phyloP scores from a whole-genome alignment of 2,329 filamentous ascomycete genomes.

The Drechslerella coelobrocha region DNA sequence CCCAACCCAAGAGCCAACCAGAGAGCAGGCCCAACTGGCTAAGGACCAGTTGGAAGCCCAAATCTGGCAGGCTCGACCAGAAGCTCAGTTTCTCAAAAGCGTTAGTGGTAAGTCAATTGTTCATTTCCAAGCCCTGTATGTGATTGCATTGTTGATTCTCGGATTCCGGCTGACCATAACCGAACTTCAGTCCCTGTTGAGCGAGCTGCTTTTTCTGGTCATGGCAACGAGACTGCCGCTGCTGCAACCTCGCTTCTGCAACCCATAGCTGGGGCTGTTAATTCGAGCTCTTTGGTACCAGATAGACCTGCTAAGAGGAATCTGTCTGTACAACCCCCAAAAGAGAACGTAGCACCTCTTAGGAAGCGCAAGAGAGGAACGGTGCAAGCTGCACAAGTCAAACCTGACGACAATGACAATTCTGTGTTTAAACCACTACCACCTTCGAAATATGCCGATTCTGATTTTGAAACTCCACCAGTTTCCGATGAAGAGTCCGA shows the following conservation, averaged over 20 bases:
- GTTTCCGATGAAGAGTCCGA: conserved; percentile 19
- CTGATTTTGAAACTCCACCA: conserved; percentile 29
- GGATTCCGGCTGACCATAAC: neutral
- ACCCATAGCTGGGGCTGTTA: conserved; percentile 9
- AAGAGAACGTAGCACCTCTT: conserved; percentile 25
- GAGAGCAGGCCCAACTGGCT: conserved; percentile 2
- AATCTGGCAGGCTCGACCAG: conserved; percentile 1
- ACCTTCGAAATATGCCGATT: neutral
- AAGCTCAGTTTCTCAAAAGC: conserved; percentile 14
- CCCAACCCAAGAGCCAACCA: neutral
- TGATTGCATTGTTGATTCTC: neutral
- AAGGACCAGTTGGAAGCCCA: conserved; percentile 19
- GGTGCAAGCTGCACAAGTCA: neutral
- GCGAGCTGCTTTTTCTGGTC: neutral
- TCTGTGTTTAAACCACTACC: conserved; percentile 24
- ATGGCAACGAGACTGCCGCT: neutral
- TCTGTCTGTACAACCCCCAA: neutral
- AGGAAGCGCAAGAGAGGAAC: conserved; percentile 13
- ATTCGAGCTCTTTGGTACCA: neutral
- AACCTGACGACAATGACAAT: neutral
- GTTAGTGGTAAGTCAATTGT: conserved; percentile 23
- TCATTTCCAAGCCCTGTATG: neutral
- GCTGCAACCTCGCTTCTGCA: conserved; percentile 13
- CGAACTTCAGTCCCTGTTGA: neutral
- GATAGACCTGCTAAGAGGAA: conserved; percentile 13